phyloP scores from a whole-genome alignment of 306 rosid species.

The Citrullus colocynthis region DNA sequence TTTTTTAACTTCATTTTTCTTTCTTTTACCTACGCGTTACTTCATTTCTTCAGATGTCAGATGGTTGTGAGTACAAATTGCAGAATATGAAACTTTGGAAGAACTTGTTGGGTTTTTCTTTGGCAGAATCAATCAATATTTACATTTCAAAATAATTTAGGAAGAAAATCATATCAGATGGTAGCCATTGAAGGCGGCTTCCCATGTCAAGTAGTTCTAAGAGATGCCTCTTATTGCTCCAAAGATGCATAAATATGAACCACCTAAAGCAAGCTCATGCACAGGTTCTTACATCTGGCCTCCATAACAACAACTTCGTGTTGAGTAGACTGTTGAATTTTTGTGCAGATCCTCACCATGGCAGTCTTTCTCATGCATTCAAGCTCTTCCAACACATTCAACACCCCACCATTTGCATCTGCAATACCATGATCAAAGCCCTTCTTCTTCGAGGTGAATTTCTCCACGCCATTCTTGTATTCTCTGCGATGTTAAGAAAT shows the following conservation, averaged over 20 bases:
- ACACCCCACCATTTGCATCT: constrained; percentile 52
- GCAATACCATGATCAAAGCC: constrained; percentile 47
- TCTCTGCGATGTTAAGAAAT: constrained; percentile 23
- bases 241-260: constrained; percentile 53
- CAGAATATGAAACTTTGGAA: no score
- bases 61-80: no score
- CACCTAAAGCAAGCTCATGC: constrained; percentile 65
- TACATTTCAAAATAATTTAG: no score
- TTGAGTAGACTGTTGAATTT: constrained; percentile 50
- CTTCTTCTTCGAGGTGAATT: constrained; percentile 22
- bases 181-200: not conserved
- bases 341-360: constrained; percentile 36
- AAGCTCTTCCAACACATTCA: constrained; percentile 42
- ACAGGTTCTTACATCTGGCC: constrained; percentile 40
- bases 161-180: no score
- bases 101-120: no score
- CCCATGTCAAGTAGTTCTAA: constrained; percentile 17
- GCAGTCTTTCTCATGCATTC: constrained; percentile 29
- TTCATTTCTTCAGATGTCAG: no score
- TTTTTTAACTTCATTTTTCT: no score
- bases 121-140: no score
- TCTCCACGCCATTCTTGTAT: constrained; percentile 19
- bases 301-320: constrained; percentile 33
- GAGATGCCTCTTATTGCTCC: constrained; percentile 41
- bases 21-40: no score